Percentiles rank a stretch among this genome's conserved stretches.
phyloP scores from a whole-genome alignment of 1,284 basidiomycete genomes.

The Porogramme epimiltina region DNA sequence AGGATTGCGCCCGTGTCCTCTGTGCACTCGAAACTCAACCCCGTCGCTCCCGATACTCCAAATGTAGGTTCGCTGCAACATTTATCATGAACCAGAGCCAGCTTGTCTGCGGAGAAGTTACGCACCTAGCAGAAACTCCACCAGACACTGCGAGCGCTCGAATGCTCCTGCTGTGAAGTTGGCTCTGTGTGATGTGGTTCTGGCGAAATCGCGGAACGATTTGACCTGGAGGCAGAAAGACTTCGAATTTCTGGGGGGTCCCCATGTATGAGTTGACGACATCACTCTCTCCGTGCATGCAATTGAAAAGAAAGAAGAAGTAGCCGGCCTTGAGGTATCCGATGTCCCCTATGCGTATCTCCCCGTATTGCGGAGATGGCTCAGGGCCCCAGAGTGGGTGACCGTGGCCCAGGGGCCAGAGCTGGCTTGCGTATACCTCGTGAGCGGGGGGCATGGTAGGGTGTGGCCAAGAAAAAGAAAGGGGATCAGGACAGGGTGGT shows the following conservation, averaged over 20 bases:
- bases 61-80: background rate
- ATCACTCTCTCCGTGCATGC: conserved; percentile 1
- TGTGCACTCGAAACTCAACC: conserved; percentile 4
- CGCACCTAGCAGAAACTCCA: background rate
- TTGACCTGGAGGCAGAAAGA: background rate
- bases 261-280: background rate
- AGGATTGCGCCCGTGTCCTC: conserved; percentile 10
- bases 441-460: conserved; percentile 1
- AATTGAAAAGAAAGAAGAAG: conserved; percentile 32
- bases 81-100: background rate
- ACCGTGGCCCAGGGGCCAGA: conserved; percentile 15
- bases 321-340: conserved; percentile 27
- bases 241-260: background rate
- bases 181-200: background rate
- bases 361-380: conserved; percentile 7
- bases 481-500: too few species aligned
- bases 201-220: background rate
- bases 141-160: background rate
- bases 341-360: conserved; percentile 31
- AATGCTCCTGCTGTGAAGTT: conserved; percentile 6
- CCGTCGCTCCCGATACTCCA: background rate
- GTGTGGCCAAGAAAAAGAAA: too few species aligned
- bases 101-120: background rate
- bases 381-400: conserved; percentile 22
- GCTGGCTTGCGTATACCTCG: conserved; percentile 16